Base-by-base conservation (phyloP, 371 early-diverging fungal species). In the Rhizopus sp. region DNA sequence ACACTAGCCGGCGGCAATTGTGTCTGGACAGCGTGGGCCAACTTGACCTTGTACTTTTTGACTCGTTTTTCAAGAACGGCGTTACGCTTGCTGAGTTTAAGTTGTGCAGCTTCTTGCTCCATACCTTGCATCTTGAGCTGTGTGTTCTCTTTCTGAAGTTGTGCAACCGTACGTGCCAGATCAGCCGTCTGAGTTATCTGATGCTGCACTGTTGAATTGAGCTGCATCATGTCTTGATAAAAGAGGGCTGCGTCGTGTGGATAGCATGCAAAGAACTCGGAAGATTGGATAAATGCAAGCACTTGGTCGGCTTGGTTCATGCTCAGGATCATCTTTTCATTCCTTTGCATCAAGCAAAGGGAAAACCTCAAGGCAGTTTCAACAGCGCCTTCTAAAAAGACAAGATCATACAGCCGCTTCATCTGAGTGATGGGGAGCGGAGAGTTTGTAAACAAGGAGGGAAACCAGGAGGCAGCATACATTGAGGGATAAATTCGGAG, bases 381-480 rank as follows among this genome's bases (percentile, higher is more conserved):
- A 12, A 86, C 74, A 4, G 87, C 81, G 40, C 96, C 94, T 69
- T 93, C 91, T 23, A 91, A 87, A 62, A 95, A 87, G n/a, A 93
- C 78, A 23, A 94, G 77, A 72, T 98, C 98, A 51, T 90, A 90
- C 55, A 97, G 83, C 2, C 96, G 88, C 63, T 91, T 75, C 5
- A 91, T 91, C 48, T 91, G 69, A 16, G 92, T 75, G 7, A 94
- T 23, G 17, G 57, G 45, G 15, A 53, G 94, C 63, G 92, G 90
- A 1, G 89, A 84, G 69, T 91, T 91, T 1, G 95, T 88, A 69
- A 96, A 96, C 41, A 95, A 63, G 1, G 97, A 94, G 77, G 94
- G 78, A 77, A 93, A 95, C 97, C 96, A 93, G 60, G 88, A 88
- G 9, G 89, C 79, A 6, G 89, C 95, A 59, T 92, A 98, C 91